Evolutionary conservation across 495 filamentous ascomycete genomes (phyloP).

Genomic region (Beverwykella pulmonaria): DNA sequence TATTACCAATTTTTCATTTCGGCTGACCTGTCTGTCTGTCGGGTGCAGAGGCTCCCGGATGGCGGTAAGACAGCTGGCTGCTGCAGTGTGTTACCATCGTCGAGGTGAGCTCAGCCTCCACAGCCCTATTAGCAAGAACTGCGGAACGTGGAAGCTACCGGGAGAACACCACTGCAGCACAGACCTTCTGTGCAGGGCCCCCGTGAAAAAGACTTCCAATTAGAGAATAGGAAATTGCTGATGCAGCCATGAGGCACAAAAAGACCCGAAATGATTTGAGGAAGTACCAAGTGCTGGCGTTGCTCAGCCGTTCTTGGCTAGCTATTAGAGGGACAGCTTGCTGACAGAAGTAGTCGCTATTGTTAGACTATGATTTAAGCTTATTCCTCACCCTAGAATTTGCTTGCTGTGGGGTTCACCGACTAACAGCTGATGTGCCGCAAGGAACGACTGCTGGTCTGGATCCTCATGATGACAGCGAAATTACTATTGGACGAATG

Average conservation of each 20-base stretch:
- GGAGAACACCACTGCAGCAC: not conserved
- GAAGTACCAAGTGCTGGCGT: not conserved
- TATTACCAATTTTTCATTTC: not conserved
- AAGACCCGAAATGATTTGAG: not conserved
- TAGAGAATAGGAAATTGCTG: not conserved
- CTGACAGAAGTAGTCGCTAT: constrained; percentile 16
- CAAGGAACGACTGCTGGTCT: not conserved
- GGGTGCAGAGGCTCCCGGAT: not conserved
- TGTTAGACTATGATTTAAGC: constrained; percentile 26
- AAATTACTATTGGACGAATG: not conserved
- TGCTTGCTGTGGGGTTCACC: too few species aligned
- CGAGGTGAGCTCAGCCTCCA: constrained; percentile 6
- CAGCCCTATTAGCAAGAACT: not conserved
- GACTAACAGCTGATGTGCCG: too few species aligned
- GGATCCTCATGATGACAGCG: not conserved
- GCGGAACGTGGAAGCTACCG: not conserved
- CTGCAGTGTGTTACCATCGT: not conserved
- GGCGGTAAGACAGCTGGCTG: constrained; percentile 13
- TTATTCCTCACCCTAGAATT: constrained; percentile 15
- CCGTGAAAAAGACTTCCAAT: not conserved
- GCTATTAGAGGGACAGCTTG: not conserved
- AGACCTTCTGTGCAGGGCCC: not conserved
- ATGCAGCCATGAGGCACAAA: not conserved
- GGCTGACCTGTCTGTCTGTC: not conserved
- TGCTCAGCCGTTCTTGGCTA: constrained; percentile 7